Conservation (phyloP, 1,284 basidiomycete genomes). For the Papiliotrema fonsecae region DNA sequence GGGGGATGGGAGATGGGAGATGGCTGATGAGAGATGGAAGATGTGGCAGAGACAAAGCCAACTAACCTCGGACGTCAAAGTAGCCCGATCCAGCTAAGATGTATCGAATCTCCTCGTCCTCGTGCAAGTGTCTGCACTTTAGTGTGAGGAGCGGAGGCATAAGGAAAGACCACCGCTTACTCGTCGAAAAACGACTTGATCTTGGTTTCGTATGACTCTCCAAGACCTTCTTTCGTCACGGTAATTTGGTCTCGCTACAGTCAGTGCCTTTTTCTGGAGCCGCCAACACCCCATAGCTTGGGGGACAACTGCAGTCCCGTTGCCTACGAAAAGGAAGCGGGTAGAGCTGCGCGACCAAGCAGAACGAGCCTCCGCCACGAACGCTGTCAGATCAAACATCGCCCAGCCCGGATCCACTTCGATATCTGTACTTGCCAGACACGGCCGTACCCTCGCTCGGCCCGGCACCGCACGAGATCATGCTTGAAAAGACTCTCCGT, state of each 20-base stretch:
- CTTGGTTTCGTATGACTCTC: conserved; percentile 71
- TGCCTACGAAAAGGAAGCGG: too few relatives aligned
- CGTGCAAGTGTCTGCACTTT: conserved; percentile 69
- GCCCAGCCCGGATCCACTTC: too few relatives aligned
- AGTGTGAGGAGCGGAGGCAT: not conserved
- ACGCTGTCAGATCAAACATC: too few relatives aligned
- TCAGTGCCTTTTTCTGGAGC: not conserved
- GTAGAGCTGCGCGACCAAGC: too few relatives aligned
- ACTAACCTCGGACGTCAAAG: conserved; percentile 73
- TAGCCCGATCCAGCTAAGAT: conserved; percentile 74
- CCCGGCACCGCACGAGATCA: too few relatives aligned
- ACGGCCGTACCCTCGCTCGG: too few relatives aligned
- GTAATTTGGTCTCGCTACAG: conserved; percentile 60
- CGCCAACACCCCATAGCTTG: not conserved
- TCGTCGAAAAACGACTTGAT: conserved; percentile 75
- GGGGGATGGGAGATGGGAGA: too few relatives aligned
- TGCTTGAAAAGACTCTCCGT: too few relatives aligned
- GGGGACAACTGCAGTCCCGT: too few relatives aligned
- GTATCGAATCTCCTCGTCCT: conserved; percentile 87
- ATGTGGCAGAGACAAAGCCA: not conserved
- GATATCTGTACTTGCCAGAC: too few relatives aligned
- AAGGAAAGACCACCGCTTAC: conserved; percentile 49
- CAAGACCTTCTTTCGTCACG: conserved; percentile 66
- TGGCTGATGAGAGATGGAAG: not conserved
- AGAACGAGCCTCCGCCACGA: too few relatives aligned